Conservation (phyloP, 129 eudicot genomes). For the Ambrosia artemisiifolia region DNA sequence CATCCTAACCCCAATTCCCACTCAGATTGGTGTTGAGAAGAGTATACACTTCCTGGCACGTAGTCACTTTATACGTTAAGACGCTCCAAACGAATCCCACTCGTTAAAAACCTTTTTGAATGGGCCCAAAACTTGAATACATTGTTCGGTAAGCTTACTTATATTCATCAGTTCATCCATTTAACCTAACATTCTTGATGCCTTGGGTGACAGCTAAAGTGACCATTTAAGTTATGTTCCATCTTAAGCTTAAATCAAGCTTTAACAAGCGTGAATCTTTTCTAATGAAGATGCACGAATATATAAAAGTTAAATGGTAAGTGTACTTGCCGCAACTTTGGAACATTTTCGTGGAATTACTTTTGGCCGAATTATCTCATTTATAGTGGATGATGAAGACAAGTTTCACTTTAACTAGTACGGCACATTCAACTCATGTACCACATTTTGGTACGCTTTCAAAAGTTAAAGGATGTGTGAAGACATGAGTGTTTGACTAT, state of each 20-base stretch:
- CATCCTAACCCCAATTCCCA: background rate
- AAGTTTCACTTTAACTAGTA: conserved; percentile 20
- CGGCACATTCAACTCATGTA: conserved; percentile 10
- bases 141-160: background rate
- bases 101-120: background rate
- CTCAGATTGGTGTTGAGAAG: background rate
- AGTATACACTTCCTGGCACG: background rate
- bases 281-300: conserved; percentile 14
- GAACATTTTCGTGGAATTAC: conserved; percentile 23
- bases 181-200: conserved; percentile 3
- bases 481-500: too few species aligned
- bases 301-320: conserved; percentile 18
- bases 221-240: background rate
- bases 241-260: background rate
- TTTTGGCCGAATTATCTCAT: background rate
- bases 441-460: too few species aligned
- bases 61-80: background rate
- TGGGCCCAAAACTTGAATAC: background rate
- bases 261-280: conserved; percentile 13
- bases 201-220: background rate
- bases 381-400: conserved; percentile 5
- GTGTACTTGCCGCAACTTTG: conserved; percentile 30
- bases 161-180: background rate
- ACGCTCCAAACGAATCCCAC: background rate
- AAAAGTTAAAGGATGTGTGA: too few species aligned